These are phyloP conservation scores for Cytospora paraplurivora DNA, from an alignment of 2,329 filamentous ascomycete species.

Conservation along the genomic window DNA sequence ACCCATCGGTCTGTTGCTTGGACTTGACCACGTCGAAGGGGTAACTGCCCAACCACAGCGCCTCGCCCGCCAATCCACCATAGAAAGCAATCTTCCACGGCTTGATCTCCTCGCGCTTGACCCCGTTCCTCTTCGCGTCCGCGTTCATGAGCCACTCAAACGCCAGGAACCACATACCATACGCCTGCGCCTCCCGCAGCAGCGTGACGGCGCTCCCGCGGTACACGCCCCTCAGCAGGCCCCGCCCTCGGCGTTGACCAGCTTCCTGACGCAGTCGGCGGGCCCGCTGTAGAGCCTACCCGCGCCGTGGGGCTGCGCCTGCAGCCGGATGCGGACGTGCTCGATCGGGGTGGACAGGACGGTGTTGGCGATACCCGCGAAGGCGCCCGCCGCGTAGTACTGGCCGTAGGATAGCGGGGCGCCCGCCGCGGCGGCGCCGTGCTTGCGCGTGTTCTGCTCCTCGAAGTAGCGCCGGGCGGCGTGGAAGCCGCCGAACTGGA, in stretches of 20 bases:
- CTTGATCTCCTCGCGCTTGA: constrained; percentile 76
- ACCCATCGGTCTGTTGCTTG: constrained; percentile 98
- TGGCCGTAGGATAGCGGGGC: constrained; percentile 76
- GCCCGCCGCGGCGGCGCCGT: constrained; percentile 59
- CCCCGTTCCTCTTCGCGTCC: constrained; percentile 76
- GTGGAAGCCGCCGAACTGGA: constrained; percentile 98
- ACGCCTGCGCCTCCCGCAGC: constrained; percentile 87
- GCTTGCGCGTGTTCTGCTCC: constrained; percentile 63
- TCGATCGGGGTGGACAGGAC: constrained; percentile 90
- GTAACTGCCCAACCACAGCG: constrained; percentile 89
- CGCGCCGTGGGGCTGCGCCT: constrained; percentile 91
- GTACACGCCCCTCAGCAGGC: constrained; percentile 75
- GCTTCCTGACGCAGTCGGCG: constrained; percentile 85
- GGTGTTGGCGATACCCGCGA: constrained; percentile 89
- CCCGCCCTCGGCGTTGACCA: constrained; percentile 65
- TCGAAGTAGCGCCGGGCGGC: constrained; percentile 86
- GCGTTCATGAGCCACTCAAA: constrained; percentile 97
- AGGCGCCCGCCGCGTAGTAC: constrained; percentile 89
- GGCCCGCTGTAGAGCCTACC: constrained; percentile 79
- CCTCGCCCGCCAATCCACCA: constrained; percentile 91
- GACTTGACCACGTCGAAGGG: constrained; percentile 98
- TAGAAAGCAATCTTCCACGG: constrained; percentile 88
- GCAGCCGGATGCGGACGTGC: constrained; percentile 92
- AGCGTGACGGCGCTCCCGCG: constrained; percentile 86
- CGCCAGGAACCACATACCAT: constrained; percentile 91